Conservation (phyloP, 75 land plant genomes). For the Sequoia sempervirens region DNA sequence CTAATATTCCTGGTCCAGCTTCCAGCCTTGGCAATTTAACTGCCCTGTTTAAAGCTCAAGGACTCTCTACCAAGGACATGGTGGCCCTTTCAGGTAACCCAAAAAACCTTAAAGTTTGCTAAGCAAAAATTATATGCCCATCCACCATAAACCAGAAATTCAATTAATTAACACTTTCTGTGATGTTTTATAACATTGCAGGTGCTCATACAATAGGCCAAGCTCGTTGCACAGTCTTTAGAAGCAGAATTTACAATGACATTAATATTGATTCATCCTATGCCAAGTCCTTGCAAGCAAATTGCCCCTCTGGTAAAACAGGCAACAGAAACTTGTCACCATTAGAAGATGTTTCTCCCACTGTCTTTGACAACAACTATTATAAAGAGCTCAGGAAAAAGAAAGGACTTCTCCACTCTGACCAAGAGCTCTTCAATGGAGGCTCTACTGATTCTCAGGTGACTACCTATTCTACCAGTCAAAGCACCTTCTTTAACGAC, state of each 20-base stretch:
- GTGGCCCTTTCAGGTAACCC: slow-evolving; percentile 21
- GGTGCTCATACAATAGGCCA: slow-evolving; percentile 20
- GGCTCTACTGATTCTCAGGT: slow-evolving; percentile 7
- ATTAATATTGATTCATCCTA: not conserved
- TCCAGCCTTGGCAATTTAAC: not conserved
- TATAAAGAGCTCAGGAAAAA: slow-evolving; percentile 12
- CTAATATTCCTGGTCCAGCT: slow-evolving; percentile 14
- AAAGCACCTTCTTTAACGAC: slow-evolving; percentile 11
- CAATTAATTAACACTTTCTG: too few species aligned
- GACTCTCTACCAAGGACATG: slow-evolving; percentile 20
- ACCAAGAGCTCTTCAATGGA: slow-evolving; percentile 20
- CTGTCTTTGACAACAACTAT: slow-evolving; percentile 27
- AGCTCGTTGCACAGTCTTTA: not conserved
- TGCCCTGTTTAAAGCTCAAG: slow-evolving; percentile 7
- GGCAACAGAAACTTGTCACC: not conserved
- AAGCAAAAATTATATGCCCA: not conserved
- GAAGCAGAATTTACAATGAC: not conserved
- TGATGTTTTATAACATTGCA: too few species aligned
- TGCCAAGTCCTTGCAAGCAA: not conserved
- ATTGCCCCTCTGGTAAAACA: not conserved
- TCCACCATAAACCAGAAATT: not conserved
- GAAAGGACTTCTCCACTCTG: slow-evolving; percentile 23
- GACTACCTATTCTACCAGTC: not conserved
- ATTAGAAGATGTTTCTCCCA: slow-evolving; percentile 21
- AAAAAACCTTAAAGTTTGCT: not conserved